phyloP scores from a whole-genome alignment of 768 basidiomycete species.

The Tricholoma matsutake region DNA sequence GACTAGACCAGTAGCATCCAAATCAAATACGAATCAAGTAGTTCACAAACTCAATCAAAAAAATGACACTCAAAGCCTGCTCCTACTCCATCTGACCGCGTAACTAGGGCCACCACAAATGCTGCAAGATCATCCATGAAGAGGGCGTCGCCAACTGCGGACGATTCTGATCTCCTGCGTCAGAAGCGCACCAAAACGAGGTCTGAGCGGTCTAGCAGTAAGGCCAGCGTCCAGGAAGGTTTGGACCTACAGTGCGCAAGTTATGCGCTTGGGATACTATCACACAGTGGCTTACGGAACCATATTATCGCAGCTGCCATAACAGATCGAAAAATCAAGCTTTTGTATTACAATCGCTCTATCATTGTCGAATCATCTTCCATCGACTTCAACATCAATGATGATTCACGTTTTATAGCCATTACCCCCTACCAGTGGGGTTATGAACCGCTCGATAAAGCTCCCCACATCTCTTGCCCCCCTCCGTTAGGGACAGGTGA shows the following conservation, averaged over 20 bases:
- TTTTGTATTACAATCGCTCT: neutral
- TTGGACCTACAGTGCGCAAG: neutral
- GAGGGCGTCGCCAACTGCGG: neutral
- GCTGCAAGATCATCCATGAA: neutral
- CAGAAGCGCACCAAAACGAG: neutral
- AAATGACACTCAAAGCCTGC: neutral
- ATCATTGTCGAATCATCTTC: neutral
- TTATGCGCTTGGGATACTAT: neutral
- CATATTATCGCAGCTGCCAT: too few relatives aligned
- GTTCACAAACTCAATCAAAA: neutral
- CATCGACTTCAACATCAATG: neutral
- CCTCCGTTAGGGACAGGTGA: neutral
- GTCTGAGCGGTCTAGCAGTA: neutral
- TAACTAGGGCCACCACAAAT: too few relatives aligned
- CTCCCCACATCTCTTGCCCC: neutral
- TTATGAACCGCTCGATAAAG: neutral
- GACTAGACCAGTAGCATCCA: neutral
- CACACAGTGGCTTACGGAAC: neutral
- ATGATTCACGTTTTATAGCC: neutral
- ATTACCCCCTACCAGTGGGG: neutral
- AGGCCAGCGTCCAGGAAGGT: neutral
- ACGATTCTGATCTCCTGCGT: neutral
- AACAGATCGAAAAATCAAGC: neutral
- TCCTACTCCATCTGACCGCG: neutral
- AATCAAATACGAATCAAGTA: neutral